phyloP scores from a whole-genome alignment of 768 basidiomycete species.

The Gelatoporia subvermispora region DNA sequence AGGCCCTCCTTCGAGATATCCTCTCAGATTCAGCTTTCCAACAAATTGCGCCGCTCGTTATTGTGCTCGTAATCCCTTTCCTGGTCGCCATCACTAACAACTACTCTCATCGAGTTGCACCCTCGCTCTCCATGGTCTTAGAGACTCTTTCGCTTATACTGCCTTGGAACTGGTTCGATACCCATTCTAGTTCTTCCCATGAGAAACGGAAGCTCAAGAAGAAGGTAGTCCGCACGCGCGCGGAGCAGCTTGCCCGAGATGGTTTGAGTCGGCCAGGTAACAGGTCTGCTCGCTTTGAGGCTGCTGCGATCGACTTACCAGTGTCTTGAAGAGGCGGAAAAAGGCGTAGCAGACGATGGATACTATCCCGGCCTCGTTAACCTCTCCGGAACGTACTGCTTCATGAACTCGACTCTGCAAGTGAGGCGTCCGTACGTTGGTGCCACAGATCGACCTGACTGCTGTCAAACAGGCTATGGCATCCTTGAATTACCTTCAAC shows the following conservation, averaged over 20 bases:
- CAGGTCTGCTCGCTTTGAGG: neutral
- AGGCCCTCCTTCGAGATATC: constrained; percentile 9
- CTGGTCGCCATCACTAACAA: constrained; percentile 27
- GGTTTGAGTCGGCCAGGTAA: neutral
- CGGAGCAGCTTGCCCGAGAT: constrained; percentile 48
- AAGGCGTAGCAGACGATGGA: constrained; percentile 22
- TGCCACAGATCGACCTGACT: too few species aligned
- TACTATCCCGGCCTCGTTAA: constrained; percentile 92
- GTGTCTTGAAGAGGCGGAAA: neutral
- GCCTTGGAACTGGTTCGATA: constrained; percentile 60
- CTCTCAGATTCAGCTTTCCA: constrained; percentile 30
- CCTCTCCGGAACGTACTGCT: constrained; percentile 93
- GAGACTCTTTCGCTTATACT: constrained; percentile 49
- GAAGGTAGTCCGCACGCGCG: constrained; percentile 46
- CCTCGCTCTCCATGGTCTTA: constrained; percentile 46
- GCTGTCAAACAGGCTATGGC: constrained; percentile 67
- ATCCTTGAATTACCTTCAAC: constrained; percentile 77
- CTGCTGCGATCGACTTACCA: neutral
- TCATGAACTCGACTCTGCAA: constrained; percentile 96
- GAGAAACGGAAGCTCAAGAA: constrained; percentile 41
- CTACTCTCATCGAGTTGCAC: constrained; percentile 18
- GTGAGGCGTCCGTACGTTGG: constrained; percentile 28
- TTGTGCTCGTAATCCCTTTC: constrained; percentile 43
- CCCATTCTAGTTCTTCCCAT: constrained; percentile 8
- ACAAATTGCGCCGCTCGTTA: constrained; percentile 53